phyloP scores from a whole-genome alignment of 352 stramenopile species.

The Pythium phragmitis region DNA sequence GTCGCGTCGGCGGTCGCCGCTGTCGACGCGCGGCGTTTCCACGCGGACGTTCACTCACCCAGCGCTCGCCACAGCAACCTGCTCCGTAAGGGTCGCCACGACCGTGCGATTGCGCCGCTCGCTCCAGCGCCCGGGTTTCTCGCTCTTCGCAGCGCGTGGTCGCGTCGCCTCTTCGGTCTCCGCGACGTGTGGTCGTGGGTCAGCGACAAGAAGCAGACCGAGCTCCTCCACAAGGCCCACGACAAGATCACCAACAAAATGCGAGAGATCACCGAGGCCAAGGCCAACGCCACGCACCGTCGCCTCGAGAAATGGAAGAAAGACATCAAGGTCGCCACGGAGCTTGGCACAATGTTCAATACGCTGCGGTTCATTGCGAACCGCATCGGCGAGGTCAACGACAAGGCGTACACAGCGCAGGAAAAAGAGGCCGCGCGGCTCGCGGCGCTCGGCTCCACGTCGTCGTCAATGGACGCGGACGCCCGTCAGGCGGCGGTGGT shows the following conservation, averaged over 20 bases:
- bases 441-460: conserved; percentile 14
- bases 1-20: not conserved
- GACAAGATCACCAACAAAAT: not conserved
- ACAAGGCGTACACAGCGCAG: conserved; percentile 2
- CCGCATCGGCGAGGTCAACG: conserved; percentile 10
- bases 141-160: not conserved
- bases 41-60: not conserved
- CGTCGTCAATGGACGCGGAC: conserved; percentile 30
- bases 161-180: not conserved
- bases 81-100: not conserved
- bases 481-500: not conserved
- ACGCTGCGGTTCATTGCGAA: conserved; percentile 14
- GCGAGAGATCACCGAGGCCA: too few relatives aligned
- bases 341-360: conserved; percentile 9
- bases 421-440: conserved; percentile 1
- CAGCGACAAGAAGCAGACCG: not conserved
- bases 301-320: not conserved
- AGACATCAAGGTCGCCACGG: not conserved
- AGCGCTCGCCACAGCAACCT: not conserved
- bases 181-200: conserved; percentile 2
- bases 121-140: not conserved
- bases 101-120: not conserved
- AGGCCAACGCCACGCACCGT: not conserved
- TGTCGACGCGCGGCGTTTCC: not conserved
- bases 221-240: conserved; percentile 6